Conservation (phyloP, 164 flowering plant genomes). For the Annona cherimola region DNA sequence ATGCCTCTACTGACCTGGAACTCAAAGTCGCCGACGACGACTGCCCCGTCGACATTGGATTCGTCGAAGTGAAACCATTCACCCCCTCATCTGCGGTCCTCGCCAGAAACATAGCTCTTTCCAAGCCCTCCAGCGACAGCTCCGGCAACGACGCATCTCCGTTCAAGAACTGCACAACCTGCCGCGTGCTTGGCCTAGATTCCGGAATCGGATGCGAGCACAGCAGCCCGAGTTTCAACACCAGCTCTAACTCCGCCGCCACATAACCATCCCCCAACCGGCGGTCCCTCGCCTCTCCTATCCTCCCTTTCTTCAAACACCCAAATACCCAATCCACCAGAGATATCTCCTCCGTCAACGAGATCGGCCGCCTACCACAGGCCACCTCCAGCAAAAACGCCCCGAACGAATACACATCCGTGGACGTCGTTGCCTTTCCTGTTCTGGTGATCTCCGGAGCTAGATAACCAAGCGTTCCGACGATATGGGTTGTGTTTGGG, state of each 20-base stretch:
- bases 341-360: constrained; percentile 1
- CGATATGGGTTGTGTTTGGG: constrained; percentile 10
- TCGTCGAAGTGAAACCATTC: too few species aligned
- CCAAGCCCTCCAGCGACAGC: neutral
- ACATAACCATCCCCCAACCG: constrained; percentile 12
- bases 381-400: constrained; percentile 13
- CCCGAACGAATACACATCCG: constrained; percentile 6
- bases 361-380: constrained; percentile 15
- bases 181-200: neutral
- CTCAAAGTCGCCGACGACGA: neutral
- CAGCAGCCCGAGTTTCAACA: constrained; percentile 20
- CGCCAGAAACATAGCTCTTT: neutral
- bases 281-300: constrained; percentile 15
- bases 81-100: neutral
- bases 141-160: neutral
- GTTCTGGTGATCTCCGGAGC: constrained; percentile 12
- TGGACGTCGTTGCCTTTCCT: constrained; percentile 5
- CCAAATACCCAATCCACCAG: constrained; percentile 14
- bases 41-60: neutral
- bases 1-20: neutral
- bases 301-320: constrained; percentile 10
- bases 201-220: constrained; percentile 9
- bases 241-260: constrained; percentile 19
- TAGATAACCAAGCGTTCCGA: constrained; percentile 16
- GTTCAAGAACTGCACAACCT: neutral